A percentile compares a stretch with the other conserved stretches of the same genome.
Evolutionary conservation across 2,329 filamentous ascomycete genomes (phyloP).

Genomic region (Penicillium sp.): DNA sequence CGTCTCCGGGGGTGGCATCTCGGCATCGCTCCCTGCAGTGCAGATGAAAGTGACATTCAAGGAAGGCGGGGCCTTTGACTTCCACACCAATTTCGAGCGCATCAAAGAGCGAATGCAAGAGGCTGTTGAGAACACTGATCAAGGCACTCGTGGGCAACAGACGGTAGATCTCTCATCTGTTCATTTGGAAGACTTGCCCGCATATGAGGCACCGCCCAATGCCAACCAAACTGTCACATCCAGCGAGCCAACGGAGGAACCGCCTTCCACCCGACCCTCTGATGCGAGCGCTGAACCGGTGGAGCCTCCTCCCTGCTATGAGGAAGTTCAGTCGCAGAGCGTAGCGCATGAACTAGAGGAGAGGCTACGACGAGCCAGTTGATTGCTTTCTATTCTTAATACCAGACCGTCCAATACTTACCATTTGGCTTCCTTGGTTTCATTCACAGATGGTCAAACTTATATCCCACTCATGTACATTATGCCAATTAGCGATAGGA

Average conservation of each 20-base stretch:
- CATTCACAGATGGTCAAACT: not conserved
- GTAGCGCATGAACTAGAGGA: conserved; percentile 73
- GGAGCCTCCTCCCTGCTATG: conserved; percentile 87
- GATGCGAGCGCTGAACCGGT: conserved; percentile 48
- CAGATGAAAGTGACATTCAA: conserved; percentile 88
- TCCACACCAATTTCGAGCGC: conserved; percentile 77
- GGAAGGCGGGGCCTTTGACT: conserved; percentile 93
- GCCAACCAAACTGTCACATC: conserved; percentile 20
- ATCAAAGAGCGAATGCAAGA: conserved; percentile 83
- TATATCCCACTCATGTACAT: conserved; percentile 16
- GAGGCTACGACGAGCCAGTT: conserved; percentile 43
- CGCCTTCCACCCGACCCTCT: conserved; percentile 24
- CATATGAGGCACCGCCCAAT: conserved; percentile 68
- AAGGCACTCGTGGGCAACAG: conserved; percentile 44
- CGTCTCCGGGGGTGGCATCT: conserved; percentile 80
- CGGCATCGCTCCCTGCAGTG: conserved; percentile 68
- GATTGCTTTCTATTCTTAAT: conserved; percentile 3
- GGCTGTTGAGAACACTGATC: conserved; percentile 61
- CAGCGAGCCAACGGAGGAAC: conserved; percentile 9
- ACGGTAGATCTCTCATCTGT: conserved; percentile 64
- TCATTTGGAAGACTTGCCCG: conserved; percentile 82
- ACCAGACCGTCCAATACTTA: not conserved
- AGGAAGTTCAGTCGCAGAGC: conserved; percentile 83
- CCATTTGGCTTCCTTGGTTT: not conserved
- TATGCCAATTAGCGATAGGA: conserved; percentile 15